Percentiles rank a stretch among this genome's conserved stretches.
Evolutionary conservation across 75 land plant genomes (phyloP).

Genomic region (Pinus taeda): DNA sequence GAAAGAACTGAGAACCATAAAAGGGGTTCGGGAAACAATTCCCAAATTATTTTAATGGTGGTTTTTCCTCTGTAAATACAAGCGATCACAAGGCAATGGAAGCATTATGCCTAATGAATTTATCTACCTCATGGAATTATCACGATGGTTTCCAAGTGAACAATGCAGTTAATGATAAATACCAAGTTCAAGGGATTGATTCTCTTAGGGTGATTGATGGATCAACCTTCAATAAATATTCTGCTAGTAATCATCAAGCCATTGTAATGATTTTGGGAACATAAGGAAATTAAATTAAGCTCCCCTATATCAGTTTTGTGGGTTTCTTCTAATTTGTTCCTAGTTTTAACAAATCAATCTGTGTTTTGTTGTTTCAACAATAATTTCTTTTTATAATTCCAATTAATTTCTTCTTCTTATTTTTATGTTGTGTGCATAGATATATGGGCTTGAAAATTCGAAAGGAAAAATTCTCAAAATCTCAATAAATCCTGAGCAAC

Average conservation of each 20-base stretch:
- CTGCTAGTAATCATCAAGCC: slow-evolving; percentile 81
- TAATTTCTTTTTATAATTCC: too few species aligned
- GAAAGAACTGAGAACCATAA: too few species aligned
- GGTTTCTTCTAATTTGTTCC: neutral
- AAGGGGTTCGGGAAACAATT: too few species aligned
- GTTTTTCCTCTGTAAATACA: slow-evolving; percentile 30
- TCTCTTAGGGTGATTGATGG: slow-evolving; percentile 66
- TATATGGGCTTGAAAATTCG: too few species aligned
- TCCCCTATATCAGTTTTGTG: neutral
- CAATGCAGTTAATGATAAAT: slow-evolving; percentile 49
- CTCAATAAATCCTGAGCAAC: neutral
- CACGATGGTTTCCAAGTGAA: slow-evolving; percentile 83
- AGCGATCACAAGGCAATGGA: slow-evolving; percentile 43
- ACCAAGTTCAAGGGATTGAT: slow-evolving; percentile 55
- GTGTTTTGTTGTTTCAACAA: neutral
- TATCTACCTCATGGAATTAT: slow-evolving; percentile 83
- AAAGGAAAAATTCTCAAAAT: neutral
- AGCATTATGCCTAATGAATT: slow-evolving; percentile 63
- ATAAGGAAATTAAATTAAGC: slow-evolving; percentile 14
- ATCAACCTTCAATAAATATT: slow-evolving; percentile 41
- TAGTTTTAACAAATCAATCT: neutral
- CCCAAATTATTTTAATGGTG: too few species aligned
- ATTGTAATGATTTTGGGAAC: slow-evolving; percentile 83
- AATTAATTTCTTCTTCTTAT: too few species aligned
- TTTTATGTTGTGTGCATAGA: too few species aligned